These are phyloP conservation scores for Coniochaeta hoffmannii DNA, from an alignment of 2,329 filamentous ascomycete genomes.

Conservation along the genomic window DNA sequence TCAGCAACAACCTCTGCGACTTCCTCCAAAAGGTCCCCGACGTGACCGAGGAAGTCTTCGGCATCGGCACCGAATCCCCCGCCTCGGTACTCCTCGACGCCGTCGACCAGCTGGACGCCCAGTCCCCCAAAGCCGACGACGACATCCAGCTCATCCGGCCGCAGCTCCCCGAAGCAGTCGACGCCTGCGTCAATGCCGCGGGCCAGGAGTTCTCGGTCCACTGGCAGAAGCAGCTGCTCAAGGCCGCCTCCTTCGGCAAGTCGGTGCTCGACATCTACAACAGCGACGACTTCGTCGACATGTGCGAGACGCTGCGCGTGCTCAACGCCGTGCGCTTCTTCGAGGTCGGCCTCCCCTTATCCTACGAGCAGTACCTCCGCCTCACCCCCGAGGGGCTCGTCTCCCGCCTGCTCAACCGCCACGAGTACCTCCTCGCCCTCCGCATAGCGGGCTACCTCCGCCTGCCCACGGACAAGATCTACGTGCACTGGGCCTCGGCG, in stretches of 20 bases:
- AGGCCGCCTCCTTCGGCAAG: slow-evolving; percentile 94
- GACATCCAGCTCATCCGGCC: slow-evolving; percentile 91
- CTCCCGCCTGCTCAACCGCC: slow-evolving; percentile 74
- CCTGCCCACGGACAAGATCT: slow-evolving; percentile 81
- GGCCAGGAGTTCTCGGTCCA: slow-evolving; percentile 84
- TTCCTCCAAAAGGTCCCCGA: slow-evolving; percentile 91
- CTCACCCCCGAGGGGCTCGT: slow-evolving; percentile 87
- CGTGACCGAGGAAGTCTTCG: slow-evolving; percentile 82
- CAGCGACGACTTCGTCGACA: slow-evolving; percentile 97
- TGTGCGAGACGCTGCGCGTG: slow-evolving; percentile 89
- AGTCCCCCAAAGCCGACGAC: slow-evolving; percentile 95
- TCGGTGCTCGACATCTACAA: slow-evolving; percentile 96
- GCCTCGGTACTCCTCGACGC: slow-evolving; percentile 92
- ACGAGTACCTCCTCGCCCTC: slow-evolving; percentile 85
- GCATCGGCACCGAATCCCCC: slow-evolving; percentile 77
- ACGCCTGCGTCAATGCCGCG: slow-evolving; percentile 86
- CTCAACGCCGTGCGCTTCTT: slow-evolving; percentile 90
- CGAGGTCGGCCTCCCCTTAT: slow-evolving; percentile 81
- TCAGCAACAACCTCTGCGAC: slow-evolving; percentile 93
- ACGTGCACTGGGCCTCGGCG: slow-evolving; percentile 93
- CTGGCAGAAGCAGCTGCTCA: slow-evolving; percentile 94
- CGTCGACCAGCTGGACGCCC: slow-evolving; percentile 80
- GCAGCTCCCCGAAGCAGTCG: slow-evolving; percentile 84
- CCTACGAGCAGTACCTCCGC: slow-evolving; percentile 88
- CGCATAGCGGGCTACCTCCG: slow-evolving; percentile 82